Percentiles rank a stretch among this genome's conserved stretches.
These are phyloP conservation scores for Lipomyces kockii DNA, from an alignment of 805 yeast genomes.

Conservation along the genomic window DNA sequence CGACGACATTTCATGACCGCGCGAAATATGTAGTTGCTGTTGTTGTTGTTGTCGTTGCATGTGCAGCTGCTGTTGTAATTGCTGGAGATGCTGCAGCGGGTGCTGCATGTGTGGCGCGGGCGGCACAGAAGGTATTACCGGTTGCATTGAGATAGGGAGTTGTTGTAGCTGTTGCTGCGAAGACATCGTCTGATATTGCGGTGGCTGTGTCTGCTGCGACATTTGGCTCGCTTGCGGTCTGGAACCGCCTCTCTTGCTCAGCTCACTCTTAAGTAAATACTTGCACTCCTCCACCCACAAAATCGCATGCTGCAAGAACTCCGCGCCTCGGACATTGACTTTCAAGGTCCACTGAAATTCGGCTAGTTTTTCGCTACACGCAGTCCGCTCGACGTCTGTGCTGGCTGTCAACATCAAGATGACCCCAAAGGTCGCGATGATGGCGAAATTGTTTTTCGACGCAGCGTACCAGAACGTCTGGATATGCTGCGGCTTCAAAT, in stretches of 20 bases:
- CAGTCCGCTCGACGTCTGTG: slow-evolving; percentile 31
- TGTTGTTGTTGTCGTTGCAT: slow-evolving; percentile 27
- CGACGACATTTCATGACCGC: slow-evolving; percentile 2
- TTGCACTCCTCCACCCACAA: slow-evolving; percentile 41
- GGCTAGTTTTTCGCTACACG: slow-evolving; percentile 36
- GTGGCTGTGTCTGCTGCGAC: slow-evolving; percentile 9
- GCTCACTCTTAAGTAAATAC: slow-evolving; percentile 30
- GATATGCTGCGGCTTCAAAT: slow-evolving; percentile 39
- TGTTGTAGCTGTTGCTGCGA: slow-evolving; percentile 11
- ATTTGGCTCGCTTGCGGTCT: slow-evolving; percentile 4
- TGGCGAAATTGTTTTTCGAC: slow-evolving; percentile 38
- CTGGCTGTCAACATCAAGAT: slow-evolving; percentile 35
- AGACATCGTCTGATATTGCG: not conserved
- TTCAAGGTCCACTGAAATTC: slow-evolving; percentile 40
- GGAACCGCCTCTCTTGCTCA: slow-evolving; percentile 20
- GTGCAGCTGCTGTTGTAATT: slow-evolving; percentile 28
- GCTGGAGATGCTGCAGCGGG: slow-evolving; percentile 28
- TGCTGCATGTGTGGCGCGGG: slow-evolving; percentile 23
- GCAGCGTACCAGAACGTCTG: slow-evolving; percentile 43
- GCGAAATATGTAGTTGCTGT: slow-evolving; percentile 16
- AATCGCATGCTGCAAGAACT: slow-evolving; percentile 41
- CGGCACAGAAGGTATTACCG: slow-evolving; percentile 20
- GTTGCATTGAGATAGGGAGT: slow-evolving; percentile 25
- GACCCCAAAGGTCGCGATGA: slow-evolving; percentile 40
- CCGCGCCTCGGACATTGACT: slow-evolving; percentile 40